Percentiles rank a stretch among this genome's conserved stretches.
These are phyloP conservation scores for Circinella minor DNA, from an alignment of 371 early-diverging fungal genomes.

Conservation along the genomic window DNA sequence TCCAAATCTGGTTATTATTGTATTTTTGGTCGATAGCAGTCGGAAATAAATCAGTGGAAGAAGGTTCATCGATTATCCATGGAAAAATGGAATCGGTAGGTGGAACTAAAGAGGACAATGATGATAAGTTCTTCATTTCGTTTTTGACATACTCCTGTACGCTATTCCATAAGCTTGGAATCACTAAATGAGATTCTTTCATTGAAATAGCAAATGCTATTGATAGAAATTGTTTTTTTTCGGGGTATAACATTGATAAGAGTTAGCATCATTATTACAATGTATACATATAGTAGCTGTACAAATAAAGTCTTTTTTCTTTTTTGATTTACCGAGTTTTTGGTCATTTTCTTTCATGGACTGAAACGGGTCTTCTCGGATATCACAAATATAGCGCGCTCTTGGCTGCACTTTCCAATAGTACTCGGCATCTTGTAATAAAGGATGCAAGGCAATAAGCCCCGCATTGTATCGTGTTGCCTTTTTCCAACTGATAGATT, in stretches of 20 bases:
- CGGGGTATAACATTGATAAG: too few relatives aligned
- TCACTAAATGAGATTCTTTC: background rate
- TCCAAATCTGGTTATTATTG: constrained; percentile 80
- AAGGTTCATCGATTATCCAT: constrained; percentile 37
- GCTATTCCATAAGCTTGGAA: too few relatives aligned
- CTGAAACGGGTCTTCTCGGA: constrained; percentile 39
- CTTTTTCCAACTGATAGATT: constrained; percentile 35
- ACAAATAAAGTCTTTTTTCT: background rate
- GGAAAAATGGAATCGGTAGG: constrained; percentile 26
- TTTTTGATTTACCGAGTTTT: constrained; percentile 60
- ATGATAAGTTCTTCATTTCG: too few relatives aligned
- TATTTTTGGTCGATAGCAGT: constrained; percentile 37
- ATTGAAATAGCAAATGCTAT: constrained; percentile 12
- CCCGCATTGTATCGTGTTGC: constrained; percentile 77
- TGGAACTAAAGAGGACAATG: background rate
- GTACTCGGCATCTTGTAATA: constrained; percentile 38
- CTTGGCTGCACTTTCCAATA: constrained; percentile 51
- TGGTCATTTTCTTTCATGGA: constrained; percentile 33
- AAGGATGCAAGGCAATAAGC: constrained; percentile 72
- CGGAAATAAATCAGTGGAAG: background rate
- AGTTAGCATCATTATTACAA: too few relatives aligned
- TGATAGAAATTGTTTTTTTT: background rate
- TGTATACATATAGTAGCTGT: too few relatives aligned
- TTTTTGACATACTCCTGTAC: background rate
- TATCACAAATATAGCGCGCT: constrained; percentile 38